These are phyloP conservation scores for Penicillium ucsense DNA, from an alignment of 495 filamentous ascomycete genomes.

Conservation along the genomic window DNA sequence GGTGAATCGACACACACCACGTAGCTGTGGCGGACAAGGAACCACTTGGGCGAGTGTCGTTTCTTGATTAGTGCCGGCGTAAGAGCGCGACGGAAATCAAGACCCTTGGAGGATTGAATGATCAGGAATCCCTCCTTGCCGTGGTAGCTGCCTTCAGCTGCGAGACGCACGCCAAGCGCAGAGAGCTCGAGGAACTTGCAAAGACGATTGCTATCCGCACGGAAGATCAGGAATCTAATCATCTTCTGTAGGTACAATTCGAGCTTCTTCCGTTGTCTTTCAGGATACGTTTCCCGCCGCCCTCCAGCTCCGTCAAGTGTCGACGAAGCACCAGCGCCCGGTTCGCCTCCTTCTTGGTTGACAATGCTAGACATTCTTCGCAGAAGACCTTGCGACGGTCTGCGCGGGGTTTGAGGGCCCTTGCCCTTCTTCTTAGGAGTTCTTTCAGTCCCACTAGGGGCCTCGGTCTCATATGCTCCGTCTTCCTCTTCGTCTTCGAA, in stretches of 20 bases:
- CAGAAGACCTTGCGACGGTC: constrained; percentile 45
- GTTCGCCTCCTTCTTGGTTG: constrained; percentile 31
- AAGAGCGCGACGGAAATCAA: constrained; percentile 77
- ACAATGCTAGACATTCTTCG: constrained; percentile 49
- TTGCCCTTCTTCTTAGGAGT: constrained; percentile 48
- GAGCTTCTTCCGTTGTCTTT: constrained; percentile 73
- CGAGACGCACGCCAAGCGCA: constrained; percentile 86
- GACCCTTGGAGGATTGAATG: constrained; percentile 81
- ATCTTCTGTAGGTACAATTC: constrained; percentile 90
- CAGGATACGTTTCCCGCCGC: constrained; percentile 48
- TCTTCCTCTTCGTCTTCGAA: constrained; percentile 78
- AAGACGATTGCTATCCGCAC: constrained; percentile 87
- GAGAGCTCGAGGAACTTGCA: constrained; percentile 96
- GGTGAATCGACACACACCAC: constrained; percentile 96
- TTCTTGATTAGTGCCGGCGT: constrained; percentile 65
- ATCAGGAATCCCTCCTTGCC: constrained; percentile 94
- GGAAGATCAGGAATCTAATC: constrained; percentile 90
- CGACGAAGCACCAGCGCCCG: constrained; percentile 29
- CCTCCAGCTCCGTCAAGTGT: constrained; percentile 32
- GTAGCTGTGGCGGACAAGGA: constrained; percentile 93
- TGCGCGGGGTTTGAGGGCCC: constrained; percentile 18
- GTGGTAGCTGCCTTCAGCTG: constrained; percentile 92
- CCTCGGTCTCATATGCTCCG: constrained; percentile 48
- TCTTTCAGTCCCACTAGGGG: constrained; percentile 48
- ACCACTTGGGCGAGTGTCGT: constrained; percentile 90